Base-by-base conservation (phyloP, 495 filamentous ascomycete species). In the Aspergillus leporis region DNA sequence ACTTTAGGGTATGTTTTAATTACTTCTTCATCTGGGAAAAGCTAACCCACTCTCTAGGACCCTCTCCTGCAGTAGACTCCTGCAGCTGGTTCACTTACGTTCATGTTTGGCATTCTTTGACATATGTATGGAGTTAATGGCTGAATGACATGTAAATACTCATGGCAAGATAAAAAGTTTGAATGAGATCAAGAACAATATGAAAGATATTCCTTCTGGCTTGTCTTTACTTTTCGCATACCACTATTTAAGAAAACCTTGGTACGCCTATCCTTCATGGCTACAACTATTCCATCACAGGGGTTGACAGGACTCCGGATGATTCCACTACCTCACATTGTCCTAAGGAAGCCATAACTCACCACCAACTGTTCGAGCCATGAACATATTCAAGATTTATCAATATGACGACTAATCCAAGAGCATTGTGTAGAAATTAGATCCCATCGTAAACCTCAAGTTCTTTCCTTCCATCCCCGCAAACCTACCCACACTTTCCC, bases 1-100 rank as follows among this genome's bases (percentile, higher is more conserved):
- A 92, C 71, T 93, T 82, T 81, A 74, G 90, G 63, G 86, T 86
- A 74, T 74, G 82, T 70, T 23, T 59, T 14, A 21, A 41, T 43
- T 40, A 13, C 10, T 32, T 8, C 0, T 16, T 40, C 0, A 18
- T 19, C 12, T 19, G 16, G 1, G 54, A 22, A 0, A 28, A 19
- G 32, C 70, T 74, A 67, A 75, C 41, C 19, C 3, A 45, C 53
- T 30, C 22, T 46, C 10, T 55, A 77, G 74, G 77, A 80, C 63
- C 75, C 77, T 22, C 74, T 80, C 51, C 65, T 80, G 53, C 77
- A 80, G 65, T 80, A 66, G 75, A 74, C 38, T 53, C 23, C 18
- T 48, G 28, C 25, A 10, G 10, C 28, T 43, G 31, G 6, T 38
- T 25, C 12, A 14, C 14, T 38, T 32, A 30, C 36, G 32, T 40